Base-by-base conservation (phyloP, 768 basidiomycete species). In the Tulasnella sp. region DNA sequence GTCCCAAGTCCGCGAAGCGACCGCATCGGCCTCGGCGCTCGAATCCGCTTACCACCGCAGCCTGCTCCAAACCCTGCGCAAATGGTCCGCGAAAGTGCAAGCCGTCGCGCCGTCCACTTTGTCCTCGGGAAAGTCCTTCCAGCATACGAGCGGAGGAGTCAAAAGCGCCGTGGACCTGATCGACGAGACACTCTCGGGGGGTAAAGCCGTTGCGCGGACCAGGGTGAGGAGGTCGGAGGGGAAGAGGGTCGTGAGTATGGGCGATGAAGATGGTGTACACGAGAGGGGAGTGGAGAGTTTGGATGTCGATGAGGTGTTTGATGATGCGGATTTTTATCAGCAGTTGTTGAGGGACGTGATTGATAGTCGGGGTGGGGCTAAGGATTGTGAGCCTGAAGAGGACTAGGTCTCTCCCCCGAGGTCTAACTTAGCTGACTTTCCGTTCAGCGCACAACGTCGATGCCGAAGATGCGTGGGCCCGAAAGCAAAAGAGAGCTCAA, bases 41-140 rank as follows among this genome's bases (percentile, higher is more conserved):
- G 88, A 90, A 78, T 78, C 83, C 77, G 83, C 84, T 67, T 84
- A 90, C 65, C 94, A 95, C 78, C 85, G 89, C 2, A 83, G 90
- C 74, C 83, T 90, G 14, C 78, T 94, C 52, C 87, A 88, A 74
- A 95, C 92, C 1, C 84, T 99, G 32, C 83, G 85, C 42, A 98
- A 98, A 80, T 99, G 97, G 97, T 97, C 94, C 11, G 84, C 89
- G 32, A 99, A 98, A 82, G 91, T 98, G 42, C 92, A 95, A 77
- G 92, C 95, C 0, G 95, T 97, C 5, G 87, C 94, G 1, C 89
- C 94, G 12, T 88, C 89, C 7, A 88, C 85, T 47, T 86, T 89
- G 5, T 88, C 89, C 52, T 86, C 85, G 14, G 86, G 86, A n/a
- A 83, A 81, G 82, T 82, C 77, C 6, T 37, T 64, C 29, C 83